Evolutionary conservation across 2,329 filamentous ascomycete species (phyloP).

Genomic region (Ophiostoma sp.): DNA sequence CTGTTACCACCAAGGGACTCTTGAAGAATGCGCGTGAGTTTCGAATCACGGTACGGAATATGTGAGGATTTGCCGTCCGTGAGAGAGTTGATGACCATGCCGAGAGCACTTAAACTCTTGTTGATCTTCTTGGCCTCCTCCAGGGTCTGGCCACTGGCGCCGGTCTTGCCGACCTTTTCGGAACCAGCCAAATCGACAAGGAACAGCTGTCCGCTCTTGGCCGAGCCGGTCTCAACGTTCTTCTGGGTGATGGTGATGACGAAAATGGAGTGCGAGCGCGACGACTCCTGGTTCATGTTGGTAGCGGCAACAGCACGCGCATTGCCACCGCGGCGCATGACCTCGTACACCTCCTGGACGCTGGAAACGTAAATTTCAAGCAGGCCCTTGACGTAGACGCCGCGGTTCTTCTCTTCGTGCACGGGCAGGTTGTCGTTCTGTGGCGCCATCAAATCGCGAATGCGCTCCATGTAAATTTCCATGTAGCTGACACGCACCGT

Average conservation of each 20-base stretch:
- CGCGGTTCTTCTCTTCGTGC: slow-evolving; percentile 95
- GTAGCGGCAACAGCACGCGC: slow-evolving; percentile 90
- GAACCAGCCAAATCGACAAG: slow-evolving; percentile 96
- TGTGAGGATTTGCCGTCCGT: slow-evolving; percentile 97
- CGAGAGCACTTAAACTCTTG: slow-evolving; percentile 95
- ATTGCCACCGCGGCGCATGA: slow-evolving; percentile 87
- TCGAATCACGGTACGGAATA: slow-evolving; percentile 94
- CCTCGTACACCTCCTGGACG: slow-evolving; percentile 92
- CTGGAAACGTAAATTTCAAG: slow-evolving; percentile 93
- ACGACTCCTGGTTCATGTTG: slow-evolving; percentile 99
- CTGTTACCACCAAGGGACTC: slow-evolving; percentile 97
- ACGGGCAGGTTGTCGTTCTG: slow-evolving; percentile 94
- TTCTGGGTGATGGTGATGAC: slow-evolving; percentile 96
- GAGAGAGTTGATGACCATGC: slow-evolving; percentile 97
- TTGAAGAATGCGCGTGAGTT: slow-evolving; percentile 94
- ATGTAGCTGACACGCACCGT: slow-evolving; percentile 98
- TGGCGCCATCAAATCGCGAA: slow-evolving; percentile 85
- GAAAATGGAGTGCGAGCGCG: slow-evolving; percentile 96
- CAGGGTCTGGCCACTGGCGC: slow-evolving; percentile 91
- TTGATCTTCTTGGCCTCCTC: slow-evolving; percentile 99
- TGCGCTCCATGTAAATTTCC: slow-evolving; percentile 99
- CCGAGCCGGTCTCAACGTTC: slow-evolving; percentile 91
- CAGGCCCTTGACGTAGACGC: slow-evolving; percentile 93
- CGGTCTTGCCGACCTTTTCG: slow-evolving; percentile 98
- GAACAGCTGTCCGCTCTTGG: slow-evolving; percentile 94